Base-by-base conservation (phyloP, 495 filamentous ascomycete species). In the Tuber microsphaerosporum region DNA sequence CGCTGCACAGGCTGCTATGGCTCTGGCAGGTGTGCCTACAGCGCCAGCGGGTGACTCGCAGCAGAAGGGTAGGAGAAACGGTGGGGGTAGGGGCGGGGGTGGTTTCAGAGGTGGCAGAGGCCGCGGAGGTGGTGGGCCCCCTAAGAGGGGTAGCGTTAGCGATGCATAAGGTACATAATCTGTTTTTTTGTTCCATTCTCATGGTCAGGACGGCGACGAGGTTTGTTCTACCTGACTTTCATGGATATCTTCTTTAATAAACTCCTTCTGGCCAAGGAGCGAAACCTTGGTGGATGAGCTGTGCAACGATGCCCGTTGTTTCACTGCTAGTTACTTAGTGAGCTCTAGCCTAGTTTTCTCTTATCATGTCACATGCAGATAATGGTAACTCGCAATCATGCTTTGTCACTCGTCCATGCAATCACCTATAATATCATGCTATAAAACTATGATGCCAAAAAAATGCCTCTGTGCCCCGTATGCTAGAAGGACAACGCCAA, bases 31-130 rank as follows among this genome's bases (percentile, higher is more conserved):
- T 1, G 56, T 75, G 26, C 77, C 77, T 68, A 79, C 76, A 22
- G 73, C 77, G 17, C 77, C 77, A 19, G 73, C 76, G 2, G 76
- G 76, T 14, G 77, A 79, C 45, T 68, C 43, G 19, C 74, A 73
- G 34, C 72, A 72, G 56, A 19, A 45, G 31, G 31, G 80, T 75
- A 72, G 80, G 17, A 48, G 43, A 37, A 75, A 80, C 39, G 76
- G 76, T 20, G 78, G 77, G 22, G 75, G 72, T 51, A 41, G 34
- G 34, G 70, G 77, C 31, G 74, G 79, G 4, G 76, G 76, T 5
- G 75, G 46, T 31, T 71, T 45, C 17, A 74, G 72, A 43, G 71
- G 68, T n/a, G 73, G 70, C 20, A 68, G 73, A 37, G 48, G 48
- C 17, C 56, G 37, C 7, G 34, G 43, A 8, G 46, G 61, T 17